phyloP scores from a whole-genome alignment of 768 basidiomycete genomes.

The Cystofilobasidium ferigula region DNA sequence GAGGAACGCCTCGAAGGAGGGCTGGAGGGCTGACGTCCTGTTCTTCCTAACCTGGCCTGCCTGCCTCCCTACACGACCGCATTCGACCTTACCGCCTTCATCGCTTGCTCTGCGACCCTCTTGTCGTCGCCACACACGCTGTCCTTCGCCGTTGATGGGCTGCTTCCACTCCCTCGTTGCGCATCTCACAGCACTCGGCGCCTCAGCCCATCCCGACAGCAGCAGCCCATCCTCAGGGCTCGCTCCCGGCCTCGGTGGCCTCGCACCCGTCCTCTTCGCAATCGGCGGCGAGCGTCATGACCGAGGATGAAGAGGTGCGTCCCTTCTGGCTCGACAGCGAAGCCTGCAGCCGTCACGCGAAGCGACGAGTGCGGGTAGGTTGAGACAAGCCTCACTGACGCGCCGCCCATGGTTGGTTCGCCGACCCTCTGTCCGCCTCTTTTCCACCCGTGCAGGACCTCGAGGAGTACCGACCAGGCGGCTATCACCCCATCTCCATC shows the following conservation, averaged over 20 bases:
- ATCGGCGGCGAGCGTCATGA: slow-evolving; percentile 18
- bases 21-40: too few species aligned
- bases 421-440: neutral
- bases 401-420: neutral
- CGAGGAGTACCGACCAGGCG: slow-evolving; percentile 64
- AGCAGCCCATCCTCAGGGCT: neutral
- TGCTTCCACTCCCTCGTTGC: neutral
- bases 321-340: neutral
- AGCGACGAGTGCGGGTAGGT: neutral
- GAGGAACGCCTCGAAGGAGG: neutral
- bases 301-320: slow-evolving; percentile 23
- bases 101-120: neutral
- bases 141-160: too few species aligned
- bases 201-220: slow-evolving; percentile 22
- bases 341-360: neutral
- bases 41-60: too few species aligned
- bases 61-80: too few species aligned
- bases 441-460: slow-evolving; percentile 8
- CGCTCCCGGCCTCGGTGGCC: slow-evolving; percentile 3
- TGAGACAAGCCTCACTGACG: neutral
- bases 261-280: slow-evolving; percentile 12
- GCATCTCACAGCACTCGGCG: slow-evolving; percentile 13
- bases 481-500: slow-evolving; percentile 58
- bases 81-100: too few species aligned
- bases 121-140: neutral